A percentile compares a stretch with the other conserved stretches of the same genome.
phyloP scores from a whole-genome alignment of 164 flowering plant species.

The Platanus orientalis region DNA sequence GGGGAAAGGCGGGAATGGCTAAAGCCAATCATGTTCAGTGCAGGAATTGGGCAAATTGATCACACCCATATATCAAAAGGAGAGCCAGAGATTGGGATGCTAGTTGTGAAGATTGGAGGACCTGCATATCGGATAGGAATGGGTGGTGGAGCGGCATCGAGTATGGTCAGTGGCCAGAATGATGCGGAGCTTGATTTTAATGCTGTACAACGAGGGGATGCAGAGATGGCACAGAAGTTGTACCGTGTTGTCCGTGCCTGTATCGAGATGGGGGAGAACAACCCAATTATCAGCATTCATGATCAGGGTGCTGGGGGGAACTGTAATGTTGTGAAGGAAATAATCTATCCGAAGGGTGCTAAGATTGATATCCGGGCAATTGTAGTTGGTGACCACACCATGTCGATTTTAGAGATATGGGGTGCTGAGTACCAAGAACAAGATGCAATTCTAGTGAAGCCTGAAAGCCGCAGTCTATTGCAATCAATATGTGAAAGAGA shows the following conservation, averaged over 20 bases:
- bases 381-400: constrained; percentile 89
- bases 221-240: constrained; percentile 95
- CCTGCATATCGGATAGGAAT: constrained; percentile 98
- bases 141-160: constrained; percentile 99
- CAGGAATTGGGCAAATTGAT: constrained; percentile 91
- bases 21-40: constrained; percentile 97
- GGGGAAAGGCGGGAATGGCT: constrained; percentile 95
- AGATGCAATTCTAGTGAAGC: constrained; percentile 88
- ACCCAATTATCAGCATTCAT: constrained; percentile 92
- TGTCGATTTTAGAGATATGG: constrained; percentile 97
- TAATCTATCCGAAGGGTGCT: constrained; percentile 90
- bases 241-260: constrained; percentile 93
- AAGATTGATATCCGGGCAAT: constrained; percentile 78
- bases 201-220: constrained; percentile 97
- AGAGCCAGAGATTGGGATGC: constrained; percentile 90
- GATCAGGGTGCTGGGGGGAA: constrained; percentile 99
- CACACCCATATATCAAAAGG: constrained; percentile 77
- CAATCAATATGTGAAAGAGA: constrained; percentile 81
- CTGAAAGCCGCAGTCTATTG: constrained; percentile 60
- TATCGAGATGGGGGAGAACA: constrained; percentile 80
- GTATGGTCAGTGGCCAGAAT: constrained; percentile 98
- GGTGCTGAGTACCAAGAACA: constrained; percentile 98
- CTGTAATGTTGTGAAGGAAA: constrained; percentile 95
- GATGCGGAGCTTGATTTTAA: constrained; percentile 95
- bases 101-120: constrained; percentile 95